Percentiles rank a stretch among this genome's conserved stretches.
Evolutionary conservation across 2,329 filamentous ascomycete genomes (phyloP).

Genomic region (Gliomastix tumulicola): DNA sequence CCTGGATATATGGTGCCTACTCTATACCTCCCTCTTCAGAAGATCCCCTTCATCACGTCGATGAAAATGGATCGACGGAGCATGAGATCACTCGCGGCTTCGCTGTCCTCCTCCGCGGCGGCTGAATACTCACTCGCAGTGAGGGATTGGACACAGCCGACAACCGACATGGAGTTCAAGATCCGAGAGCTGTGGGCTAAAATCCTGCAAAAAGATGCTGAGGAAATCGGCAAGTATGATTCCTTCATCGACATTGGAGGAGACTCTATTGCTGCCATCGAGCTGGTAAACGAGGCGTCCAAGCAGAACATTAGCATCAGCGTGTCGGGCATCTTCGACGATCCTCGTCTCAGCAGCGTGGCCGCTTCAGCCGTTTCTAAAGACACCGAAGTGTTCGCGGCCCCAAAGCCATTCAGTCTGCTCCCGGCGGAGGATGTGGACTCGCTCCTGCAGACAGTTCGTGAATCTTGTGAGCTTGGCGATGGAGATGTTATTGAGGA

Average conservation of each 20-base stretch:
- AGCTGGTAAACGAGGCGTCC: slow-evolving; percentile 3
- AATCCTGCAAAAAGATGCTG: slow-evolving; percentile 1
- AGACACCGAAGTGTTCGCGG: background rate
- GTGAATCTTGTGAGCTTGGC: background rate
- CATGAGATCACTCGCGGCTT: background rate
- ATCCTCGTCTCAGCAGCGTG: background rate
- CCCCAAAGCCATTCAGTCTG: background rate
- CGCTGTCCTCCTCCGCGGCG: background rate
- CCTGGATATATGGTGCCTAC: slow-evolving; percentile 7
- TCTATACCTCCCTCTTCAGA: slow-evolving; percentile 3
- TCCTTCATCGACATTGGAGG: slow-evolving; percentile 9
- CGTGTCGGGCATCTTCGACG: slow-evolving; percentile 6
- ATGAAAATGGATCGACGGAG: background rate
- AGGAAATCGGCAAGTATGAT: slow-evolving; percentile 4
- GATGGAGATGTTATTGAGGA: slow-evolving; percentile 13
- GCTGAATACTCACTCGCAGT: background rate
- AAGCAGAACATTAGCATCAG: slow-evolving; percentile 4
- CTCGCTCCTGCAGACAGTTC: background rate
- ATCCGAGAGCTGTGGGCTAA: slow-evolving; percentile 7
- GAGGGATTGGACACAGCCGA: background rate
- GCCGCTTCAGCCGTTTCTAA: background rate
- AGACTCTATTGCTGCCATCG: slow-evolving; percentile 9
- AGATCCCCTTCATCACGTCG: background rate
- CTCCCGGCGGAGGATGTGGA: too few species aligned
- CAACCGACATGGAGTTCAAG: slow-evolving; percentile 5